Evolutionary conservation across 768 basidiomycete genomes (phyloP).

Genomic region (Suillus hirtellus): DNA sequence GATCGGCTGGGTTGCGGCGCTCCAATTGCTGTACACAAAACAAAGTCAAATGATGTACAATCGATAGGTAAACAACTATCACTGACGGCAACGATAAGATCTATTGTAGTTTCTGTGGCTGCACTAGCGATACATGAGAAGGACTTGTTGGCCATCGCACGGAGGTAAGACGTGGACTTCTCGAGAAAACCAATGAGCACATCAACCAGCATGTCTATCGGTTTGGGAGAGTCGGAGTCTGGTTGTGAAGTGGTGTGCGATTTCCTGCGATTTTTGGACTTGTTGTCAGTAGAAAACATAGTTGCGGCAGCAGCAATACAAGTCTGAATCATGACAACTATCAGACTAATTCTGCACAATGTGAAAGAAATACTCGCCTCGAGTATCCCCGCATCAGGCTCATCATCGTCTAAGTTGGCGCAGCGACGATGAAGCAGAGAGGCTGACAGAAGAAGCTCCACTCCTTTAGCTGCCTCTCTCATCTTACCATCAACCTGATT

Average conservation of each 20-base stretch:
- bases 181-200: constrained; percentile 90
- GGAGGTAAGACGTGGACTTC: constrained; percentile 75
- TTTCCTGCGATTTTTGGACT: constrained; percentile 44
- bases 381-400: constrained; percentile 50
- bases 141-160: constrained; percentile 75
- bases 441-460: constrained; percentile 69
- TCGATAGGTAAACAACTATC: background rate
- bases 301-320: constrained; percentile 59
- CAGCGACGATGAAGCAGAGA: constrained; percentile 75
- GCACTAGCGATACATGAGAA: constrained; percentile 72
- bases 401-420: constrained; percentile 52
- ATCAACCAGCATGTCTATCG: constrained; percentile 86
- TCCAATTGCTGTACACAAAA: constrained; percentile 72
- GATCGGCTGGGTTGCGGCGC: constrained; percentile 59
- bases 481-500: constrained; percentile 18
- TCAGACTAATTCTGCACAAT: background rate
- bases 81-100: constrained; percentile 80
- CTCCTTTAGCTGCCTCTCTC: constrained; percentile 52
- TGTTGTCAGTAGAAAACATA: constrained; percentile 45
- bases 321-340: constrained; percentile 40
- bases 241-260: constrained; percentile 27
- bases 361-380: constrained; percentile 47
- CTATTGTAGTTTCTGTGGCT: constrained; percentile 69
- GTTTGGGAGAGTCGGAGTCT: constrained; percentile 45
- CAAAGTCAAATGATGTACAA: constrained; percentile 12